Evolutionary conservation across 2,329 filamentous ascomycete genomes (phyloP).

Genomic region (Sarocladium oryzae): DNA sequence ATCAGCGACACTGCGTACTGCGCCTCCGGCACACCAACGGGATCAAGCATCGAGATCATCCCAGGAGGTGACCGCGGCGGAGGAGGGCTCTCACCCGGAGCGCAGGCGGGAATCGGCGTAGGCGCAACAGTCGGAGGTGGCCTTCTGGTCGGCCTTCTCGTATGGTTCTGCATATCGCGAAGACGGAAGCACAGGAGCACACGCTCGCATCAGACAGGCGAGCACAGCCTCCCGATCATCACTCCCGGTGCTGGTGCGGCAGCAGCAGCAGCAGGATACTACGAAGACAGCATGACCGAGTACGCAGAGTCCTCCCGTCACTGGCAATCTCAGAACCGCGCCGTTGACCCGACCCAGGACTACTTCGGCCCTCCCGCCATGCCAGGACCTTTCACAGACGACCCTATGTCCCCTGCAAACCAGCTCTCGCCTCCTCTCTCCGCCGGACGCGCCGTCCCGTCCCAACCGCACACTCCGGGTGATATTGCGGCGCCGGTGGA

Average conservation of each 20-base stretch:
- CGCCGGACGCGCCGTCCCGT: constrained; percentile 32
- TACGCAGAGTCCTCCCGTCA: constrained; percentile 19
- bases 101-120: constrained; percentile 51
- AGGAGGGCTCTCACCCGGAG: constrained; percentile 36
- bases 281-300: constrained; percentile 27
- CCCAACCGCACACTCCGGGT: constrained; percentile 38
- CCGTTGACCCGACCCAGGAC: constrained; percentile 27
- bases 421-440: constrained; percentile 21
- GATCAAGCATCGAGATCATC: constrained; percentile 23
- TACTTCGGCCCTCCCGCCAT: constrained; percentile 40
- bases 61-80: constrained; percentile 17
- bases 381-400: constrained; percentile 40
- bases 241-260: constrained; percentile 1
- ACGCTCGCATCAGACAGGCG: constrained; percentile 10
- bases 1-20: constrained; percentile 32
- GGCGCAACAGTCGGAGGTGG: constrained; percentile 41
- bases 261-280: constrained; percentile 1
- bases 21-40: constrained; percentile 27
- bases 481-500: constrained; percentile 49
- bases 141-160: constrained; percentile 33
- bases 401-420: background rate
- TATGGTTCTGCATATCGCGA: constrained; percentile 42
- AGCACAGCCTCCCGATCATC: background rate
- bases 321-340: constrained; percentile 16
- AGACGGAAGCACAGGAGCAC: constrained; percentile 24